Base-by-base conservation (phyloP, 2,329 filamentous ascomycete species). In the Aspergillus luchuensis region DNA sequence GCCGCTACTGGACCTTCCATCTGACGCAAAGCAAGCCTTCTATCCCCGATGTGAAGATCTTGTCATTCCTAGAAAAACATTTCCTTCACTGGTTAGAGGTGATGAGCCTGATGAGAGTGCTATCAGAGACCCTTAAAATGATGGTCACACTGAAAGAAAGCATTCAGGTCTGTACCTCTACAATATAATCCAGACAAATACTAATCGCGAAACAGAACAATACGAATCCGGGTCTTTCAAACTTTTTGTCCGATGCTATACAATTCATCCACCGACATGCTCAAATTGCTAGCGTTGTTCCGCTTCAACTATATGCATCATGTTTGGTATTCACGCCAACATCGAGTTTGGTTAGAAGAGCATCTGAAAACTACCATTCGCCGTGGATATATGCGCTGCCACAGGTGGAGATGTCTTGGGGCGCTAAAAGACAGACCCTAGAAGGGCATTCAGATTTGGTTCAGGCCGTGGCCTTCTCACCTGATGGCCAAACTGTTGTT, bases 271-370 rank as follows among this genome's bases (percentile, higher is more conserved):
- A 72, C 0, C 64, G 65, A 48, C 69, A 71, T 58, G 38, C 58
- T 33, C 63, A 67, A 13, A 67, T 76, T 28, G 64, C 70, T 48
- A 63, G 72, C 43, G 47, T 57, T 47, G 67, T 68, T n/a, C 76
- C 76, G 17, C 71, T 78, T 23, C 73, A 78, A 62, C 48, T 72
- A n/a, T 77, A 78, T 62, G 66, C 19, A 21, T 70, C 69, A 10
- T 75, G 72, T 8, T 59, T 77, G 1, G 49, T 72, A 21, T 78
- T 76, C 58, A 62, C 66, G 41, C 74, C 74, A 30, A 50, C 48
- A 56, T 57, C 15, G 13, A 71, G 68, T 56, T 62, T 71, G 11
- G 59, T 76, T 38, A 62, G 69, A 56, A 64, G 64, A 38, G 51
- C 56, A 7, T 74, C 73, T 63, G 10, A 57, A 38, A 28, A 52